These are phyloP conservation scores for Metarhizium humberi DNA, from an alignment of 2,329 filamentous ascomycete species.

Conservation along the genomic window DNA sequence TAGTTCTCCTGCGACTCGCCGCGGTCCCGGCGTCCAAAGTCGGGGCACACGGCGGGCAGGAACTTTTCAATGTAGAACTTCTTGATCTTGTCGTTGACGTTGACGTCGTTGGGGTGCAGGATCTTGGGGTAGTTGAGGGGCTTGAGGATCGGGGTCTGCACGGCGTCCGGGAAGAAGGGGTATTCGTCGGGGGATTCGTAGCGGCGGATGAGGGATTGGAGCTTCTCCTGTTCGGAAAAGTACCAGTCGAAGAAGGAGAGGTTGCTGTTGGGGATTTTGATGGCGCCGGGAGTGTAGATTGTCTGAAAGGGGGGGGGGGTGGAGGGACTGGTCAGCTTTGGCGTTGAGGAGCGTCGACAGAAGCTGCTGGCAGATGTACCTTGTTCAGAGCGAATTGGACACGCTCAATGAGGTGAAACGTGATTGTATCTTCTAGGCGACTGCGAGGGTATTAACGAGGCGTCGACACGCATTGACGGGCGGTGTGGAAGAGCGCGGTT, in stretches of 20 bases:
- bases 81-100: slow-evolving; percentile 84
- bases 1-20: slow-evolving; percentile 91
- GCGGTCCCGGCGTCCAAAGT: slow-evolving; percentile 67
- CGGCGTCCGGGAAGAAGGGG: slow-evolving; percentile 81
- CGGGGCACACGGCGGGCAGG: slow-evolving; percentile 73
- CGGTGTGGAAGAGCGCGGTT: not conserved
- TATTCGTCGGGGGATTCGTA: slow-evolving; percentile 97
- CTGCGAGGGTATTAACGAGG: slow-evolving; percentile 35
- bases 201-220: slow-evolving; percentile 88
- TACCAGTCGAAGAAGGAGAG: slow-evolving; percentile 93
- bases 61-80: slow-evolving; percentile 74
- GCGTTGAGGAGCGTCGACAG: not conserved
- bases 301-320: slow-evolving; percentile 32
- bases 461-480: not conserved
- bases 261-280: slow-evolving; percentile 62
- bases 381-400: slow-evolving; percentile 92
- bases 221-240: slow-evolving; percentile 75
- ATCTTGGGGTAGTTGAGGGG: slow-evolving; percentile 82
- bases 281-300: slow-evolving; percentile 75
- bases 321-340: not conserved
- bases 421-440: slow-evolving; percentile 94
- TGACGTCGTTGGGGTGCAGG: slow-evolving; percentile 80
- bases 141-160: slow-evolving; percentile 75
- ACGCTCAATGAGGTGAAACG: slow-evolving; percentile 91
- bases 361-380: slow-evolving; percentile 14